A percentile compares a stretch with the other conserved stretches of the same genome.
phyloP scores from a whole-genome alignment of 371 early-diverging fungal species.

The Mortierella sp. region DNA sequence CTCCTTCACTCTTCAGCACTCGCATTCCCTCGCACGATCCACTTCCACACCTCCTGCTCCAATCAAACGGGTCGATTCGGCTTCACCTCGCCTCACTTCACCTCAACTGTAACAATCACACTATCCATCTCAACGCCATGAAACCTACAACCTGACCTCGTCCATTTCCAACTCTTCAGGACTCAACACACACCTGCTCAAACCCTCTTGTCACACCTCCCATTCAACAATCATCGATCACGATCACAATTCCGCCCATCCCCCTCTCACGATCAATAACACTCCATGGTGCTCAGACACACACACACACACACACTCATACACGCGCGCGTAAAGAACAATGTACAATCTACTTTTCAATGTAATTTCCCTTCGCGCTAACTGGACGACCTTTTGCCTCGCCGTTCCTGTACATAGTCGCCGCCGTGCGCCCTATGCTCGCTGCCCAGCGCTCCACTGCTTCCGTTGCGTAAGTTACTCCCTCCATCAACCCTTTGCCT shows the following conservation, averaged over 20 bases:
- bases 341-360: not conserved
- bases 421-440: constrained; percentile 59
- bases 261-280: not conserved
- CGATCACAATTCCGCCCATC: constrained; percentile 9
- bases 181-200: not conserved
- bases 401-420: constrained; percentile 32
- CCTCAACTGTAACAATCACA: not conserved
- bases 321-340: too few species aligned
- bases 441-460: constrained; percentile 59
- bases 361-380: not conserved
- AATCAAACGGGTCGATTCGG: constrained; percentile 24
- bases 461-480: constrained; percentile 53
- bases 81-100: not conserved
- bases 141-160: not conserved
- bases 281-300: constrained; percentile 11
- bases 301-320: too few species aligned
- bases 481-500: not conserved
- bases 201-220: not conserved
- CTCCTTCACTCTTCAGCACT: not conserved
- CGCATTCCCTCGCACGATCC: not conserved
- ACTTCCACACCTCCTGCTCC: not conserved
- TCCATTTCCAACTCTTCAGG: not conserved
- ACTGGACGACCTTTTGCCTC: not conserved
- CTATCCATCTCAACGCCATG: not conserved
- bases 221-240: not conserved